Percentiles rank a stretch among this genome's conserved stretches.
phyloP scores from a whole-genome alignment of 2,329 filamentous ascomycete genomes.

The Aaosphaeria pasadenensis region DNA sequence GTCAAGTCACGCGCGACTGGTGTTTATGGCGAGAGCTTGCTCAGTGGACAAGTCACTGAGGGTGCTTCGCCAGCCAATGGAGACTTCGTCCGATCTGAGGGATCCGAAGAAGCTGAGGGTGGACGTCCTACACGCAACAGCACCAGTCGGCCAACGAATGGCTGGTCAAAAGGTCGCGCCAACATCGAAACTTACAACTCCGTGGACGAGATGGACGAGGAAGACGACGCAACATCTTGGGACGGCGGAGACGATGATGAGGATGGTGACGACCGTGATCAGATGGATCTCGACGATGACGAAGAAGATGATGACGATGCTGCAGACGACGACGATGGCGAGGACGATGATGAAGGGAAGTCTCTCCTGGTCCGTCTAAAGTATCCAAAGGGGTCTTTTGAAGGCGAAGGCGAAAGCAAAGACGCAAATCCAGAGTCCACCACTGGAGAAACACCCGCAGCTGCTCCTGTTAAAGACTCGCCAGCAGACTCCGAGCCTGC shows the following conservation, averaged over 20 bases:
- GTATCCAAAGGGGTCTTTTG: constrained; percentile 19
- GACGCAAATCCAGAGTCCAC: not conserved
- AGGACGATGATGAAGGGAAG: constrained; percentile 36
- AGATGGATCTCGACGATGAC: constrained; percentile 57
- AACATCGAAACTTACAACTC: constrained; percentile 57
- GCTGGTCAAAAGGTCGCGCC: constrained; percentile 22
- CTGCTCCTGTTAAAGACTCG: not conserved
- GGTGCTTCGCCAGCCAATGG: constrained; percentile 42
- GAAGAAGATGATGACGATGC: constrained; percentile 57
- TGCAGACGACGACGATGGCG: constrained; percentile 40
- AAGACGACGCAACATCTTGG: constrained; percentile 61
- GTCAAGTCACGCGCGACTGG: constrained; percentile 63
- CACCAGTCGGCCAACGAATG: constrained; percentile 14
- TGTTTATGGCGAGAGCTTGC: constrained; percentile 61
- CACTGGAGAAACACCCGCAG: not conserved
- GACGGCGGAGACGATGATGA: constrained; percentile 75
- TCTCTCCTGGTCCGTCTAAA: constrained; percentile 73
- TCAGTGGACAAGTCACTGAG: constrained; percentile 51
- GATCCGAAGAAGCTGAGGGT: constrained; percentile 43
- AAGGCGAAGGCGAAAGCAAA: not conserved
- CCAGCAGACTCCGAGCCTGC: not conserved
- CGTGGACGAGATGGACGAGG: constrained; percentile 64
- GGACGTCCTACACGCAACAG: constrained; percentile 42
- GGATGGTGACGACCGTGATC: constrained; percentile 63
- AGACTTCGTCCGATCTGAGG: constrained; percentile 43